Conservation (phyloP, 352 stramenopile genomes). For the Pythium chondricola region DNA sequence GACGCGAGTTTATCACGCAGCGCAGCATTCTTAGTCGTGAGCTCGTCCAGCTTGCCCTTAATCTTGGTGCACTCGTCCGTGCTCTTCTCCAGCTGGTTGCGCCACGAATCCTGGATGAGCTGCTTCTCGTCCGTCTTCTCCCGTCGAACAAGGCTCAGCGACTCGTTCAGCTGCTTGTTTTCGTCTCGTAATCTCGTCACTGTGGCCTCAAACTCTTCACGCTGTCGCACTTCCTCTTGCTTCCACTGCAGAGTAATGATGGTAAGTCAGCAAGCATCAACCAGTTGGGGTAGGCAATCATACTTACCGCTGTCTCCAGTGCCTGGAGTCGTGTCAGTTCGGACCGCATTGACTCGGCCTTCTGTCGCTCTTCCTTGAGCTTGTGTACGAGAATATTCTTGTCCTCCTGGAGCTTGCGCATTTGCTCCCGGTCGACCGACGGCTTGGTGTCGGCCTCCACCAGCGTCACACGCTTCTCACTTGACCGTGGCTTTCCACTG, state of each 20-base stretch:
- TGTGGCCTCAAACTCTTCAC: slow-evolving; percentile 53
- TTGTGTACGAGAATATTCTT: slow-evolving; percentile 28
- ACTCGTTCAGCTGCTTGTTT: slow-evolving; percentile 40
- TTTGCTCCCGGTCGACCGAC: slow-evolving; percentile 6
- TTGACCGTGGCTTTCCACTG: neutral
- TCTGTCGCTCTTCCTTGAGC: slow-evolving; percentile 40
- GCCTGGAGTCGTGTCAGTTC: slow-evolving; percentile 30
- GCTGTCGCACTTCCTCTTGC: slow-evolving; percentile 42
- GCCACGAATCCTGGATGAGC: slow-evolving; percentile 71
- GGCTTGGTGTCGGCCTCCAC: slow-evolving; percentile 12
- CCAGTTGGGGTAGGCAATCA: neutral
- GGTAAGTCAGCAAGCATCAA: neutral
- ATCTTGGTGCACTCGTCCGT: slow-evolving; percentile 56
- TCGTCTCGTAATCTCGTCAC: slow-evolving; percentile 58
- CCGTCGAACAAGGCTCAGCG: slow-evolving; percentile 41
- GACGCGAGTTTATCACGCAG: slow-evolving; percentile 65
- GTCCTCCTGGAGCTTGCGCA: slow-evolving; percentile 3
- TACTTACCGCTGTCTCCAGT: slow-evolving; percentile 45
- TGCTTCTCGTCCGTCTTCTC: slow-evolving; percentile 64
- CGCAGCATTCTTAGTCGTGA: slow-evolving; percentile 71
- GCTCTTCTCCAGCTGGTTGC: slow-evolving; percentile 64
- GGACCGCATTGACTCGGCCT: slow-evolving; percentile 6
- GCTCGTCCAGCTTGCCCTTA: slow-evolving; percentile 69
- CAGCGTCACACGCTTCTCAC: slow-evolving; percentile 16
- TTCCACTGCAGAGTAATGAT: slow-evolving; percentile 32